A percentile compares a stretch with the other conserved stretches of the same genome.
Conservation (phyloP, 2,329 filamentous ascomycete species). For the Epichloe brachyelytri region DNA sequence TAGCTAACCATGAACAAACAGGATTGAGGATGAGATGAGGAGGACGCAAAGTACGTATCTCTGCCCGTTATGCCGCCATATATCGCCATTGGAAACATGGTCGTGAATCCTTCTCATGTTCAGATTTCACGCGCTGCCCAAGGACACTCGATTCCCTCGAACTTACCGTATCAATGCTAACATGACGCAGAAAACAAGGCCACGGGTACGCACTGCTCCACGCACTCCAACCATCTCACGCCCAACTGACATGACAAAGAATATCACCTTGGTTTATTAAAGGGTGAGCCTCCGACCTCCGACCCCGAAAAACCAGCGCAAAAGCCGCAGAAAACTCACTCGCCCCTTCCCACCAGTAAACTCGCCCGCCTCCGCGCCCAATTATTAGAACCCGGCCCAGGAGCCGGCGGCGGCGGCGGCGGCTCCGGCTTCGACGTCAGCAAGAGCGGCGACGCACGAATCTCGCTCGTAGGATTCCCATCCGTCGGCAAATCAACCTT, state of each 20-base stretch:
- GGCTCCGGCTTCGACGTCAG: constrained; percentile 86
- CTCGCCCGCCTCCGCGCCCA: constrained; percentile 90
- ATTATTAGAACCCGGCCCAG: constrained; percentile 77
- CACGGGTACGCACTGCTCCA: constrained; percentile 54
- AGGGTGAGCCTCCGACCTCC: constrained; percentile 49
- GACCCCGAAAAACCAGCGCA: background rate
- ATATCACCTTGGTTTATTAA: constrained; percentile 94
- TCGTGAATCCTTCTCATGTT: too few relatives aligned
- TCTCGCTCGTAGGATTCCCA: constrained; percentile 95
- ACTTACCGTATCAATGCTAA: constrained; percentile 20
- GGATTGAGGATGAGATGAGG: constrained; percentile 99
- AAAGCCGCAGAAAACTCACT: constrained; percentile 46
- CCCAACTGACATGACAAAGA: constrained; percentile 40
- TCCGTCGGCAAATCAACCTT: constrained; percentile 99
- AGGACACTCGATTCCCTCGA: background rate
- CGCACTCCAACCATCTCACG: background rate
- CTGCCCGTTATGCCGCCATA: background rate
- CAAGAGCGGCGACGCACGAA: constrained; percentile 92
- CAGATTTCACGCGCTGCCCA: too few relatives aligned
- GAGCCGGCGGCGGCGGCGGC: constrained; percentile 60
- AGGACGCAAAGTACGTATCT: constrained; percentile 78
- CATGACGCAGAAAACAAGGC: constrained; percentile 78
- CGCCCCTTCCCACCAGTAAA: constrained; percentile 47
- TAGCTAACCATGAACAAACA: constrained; percentile 26
- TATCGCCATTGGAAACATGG: background rate